These are phyloP conservation scores for Neofusicoccum cordaticola DNA, from an alignment of 2,329 filamentous ascomycete genomes.

Conservation along the genomic window DNA sequence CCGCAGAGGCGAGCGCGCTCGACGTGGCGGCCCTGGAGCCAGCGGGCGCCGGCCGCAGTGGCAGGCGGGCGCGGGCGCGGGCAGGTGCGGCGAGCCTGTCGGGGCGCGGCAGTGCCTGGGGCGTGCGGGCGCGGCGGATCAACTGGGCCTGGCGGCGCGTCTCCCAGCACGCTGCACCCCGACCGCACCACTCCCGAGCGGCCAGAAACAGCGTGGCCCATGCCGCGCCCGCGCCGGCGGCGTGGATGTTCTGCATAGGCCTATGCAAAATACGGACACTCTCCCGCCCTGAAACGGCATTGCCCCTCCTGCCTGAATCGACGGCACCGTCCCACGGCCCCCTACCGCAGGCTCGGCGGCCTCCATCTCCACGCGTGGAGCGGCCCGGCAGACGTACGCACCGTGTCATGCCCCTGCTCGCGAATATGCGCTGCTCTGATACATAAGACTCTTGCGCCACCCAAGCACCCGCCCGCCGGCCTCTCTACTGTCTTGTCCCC, in stretches of 20 bases:
- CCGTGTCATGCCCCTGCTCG: constrained; percentile 3
- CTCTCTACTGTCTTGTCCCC: not conserved
- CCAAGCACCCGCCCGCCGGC: not conserved
- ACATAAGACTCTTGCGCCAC: constrained; percentile 14
- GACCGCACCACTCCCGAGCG: not conserved
- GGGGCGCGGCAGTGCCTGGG: not conserved
- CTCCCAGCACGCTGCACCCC: too few species aligned
- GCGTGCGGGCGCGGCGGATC: not conserved
- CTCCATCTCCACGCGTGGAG: constrained; percentile 12
- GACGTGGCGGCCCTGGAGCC: constrained; percentile 5
- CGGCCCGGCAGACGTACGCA: not conserved
- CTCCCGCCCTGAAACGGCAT: constrained; percentile 9
- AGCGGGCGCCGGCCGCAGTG: not conserved
- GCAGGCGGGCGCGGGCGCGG: not conserved
- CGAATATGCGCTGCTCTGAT: not conserved
- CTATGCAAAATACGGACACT: constrained; percentile 4
- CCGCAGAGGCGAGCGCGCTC: not conserved
- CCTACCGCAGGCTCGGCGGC: not conserved
- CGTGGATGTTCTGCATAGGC: constrained; percentile 8
- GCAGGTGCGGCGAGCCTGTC: not conserved
- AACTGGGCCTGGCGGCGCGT: not conserved
- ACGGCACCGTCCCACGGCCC: not conserved
- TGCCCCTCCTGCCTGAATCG: constrained; percentile 13
- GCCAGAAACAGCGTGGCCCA: constrained; percentile 1
- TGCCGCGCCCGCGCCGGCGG: not conserved